Evolutionary conservation across 768 basidiomycete genomes (phyloP).

Genomic region (Rhodosporidiobolus sp.): DNA sequence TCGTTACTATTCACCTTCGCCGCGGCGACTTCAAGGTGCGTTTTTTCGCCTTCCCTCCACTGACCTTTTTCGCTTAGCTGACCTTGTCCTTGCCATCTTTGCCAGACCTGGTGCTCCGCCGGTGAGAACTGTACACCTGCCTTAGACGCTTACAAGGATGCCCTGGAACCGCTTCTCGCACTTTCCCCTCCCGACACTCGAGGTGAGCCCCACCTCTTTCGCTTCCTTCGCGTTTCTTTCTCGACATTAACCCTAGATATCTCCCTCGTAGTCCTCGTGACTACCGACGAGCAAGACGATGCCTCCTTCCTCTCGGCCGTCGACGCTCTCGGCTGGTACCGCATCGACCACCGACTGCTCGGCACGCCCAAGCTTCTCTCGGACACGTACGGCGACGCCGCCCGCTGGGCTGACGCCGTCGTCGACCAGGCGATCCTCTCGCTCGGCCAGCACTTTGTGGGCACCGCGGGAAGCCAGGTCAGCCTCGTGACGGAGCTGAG

Average conservation of each 20-base stretch:
- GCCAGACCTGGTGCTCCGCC: slow-evolving; percentile 24
- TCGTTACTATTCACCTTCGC: slow-evolving; percentile 29
- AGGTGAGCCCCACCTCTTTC: neutral
- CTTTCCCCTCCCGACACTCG: neutral
- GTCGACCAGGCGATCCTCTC: slow-evolving; percentile 36
- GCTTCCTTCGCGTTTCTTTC: rapidly evolving
- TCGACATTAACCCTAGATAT: neutral
- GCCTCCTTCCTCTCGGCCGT: slow-evolving; percentile 22
- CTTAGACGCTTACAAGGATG: slow-evolving; percentile 16
- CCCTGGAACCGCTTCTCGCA: slow-evolving; percentile 13
- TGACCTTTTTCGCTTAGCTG: neutral
- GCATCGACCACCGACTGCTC: slow-evolving; percentile 32
- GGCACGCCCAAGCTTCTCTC: slow-evolving; percentile 5
- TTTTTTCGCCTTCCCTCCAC: neutral
- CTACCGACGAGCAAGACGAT: slow-evolving; percentile 38
- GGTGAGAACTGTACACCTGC: slow-evolving; percentile 26
- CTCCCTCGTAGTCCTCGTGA: slow-evolving; percentile 23
- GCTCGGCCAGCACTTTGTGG: slow-evolving; percentile 25
- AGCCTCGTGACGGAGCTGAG: slow-evolving; percentile 22
- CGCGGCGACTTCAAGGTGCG: slow-evolving; percentile 28
- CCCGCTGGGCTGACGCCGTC: slow-evolving; percentile 30
- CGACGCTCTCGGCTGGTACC: slow-evolving; percentile 33
- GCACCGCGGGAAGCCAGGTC: slow-evolving; percentile 33
- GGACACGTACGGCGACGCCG: slow-evolving; percentile 24
- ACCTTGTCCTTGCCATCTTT: too few relatives aligned